These are phyloP conservation scores for Babesia sp. DNA, from an alignment of 169 alveolate species.

Conservation along the genomic window DNA sequence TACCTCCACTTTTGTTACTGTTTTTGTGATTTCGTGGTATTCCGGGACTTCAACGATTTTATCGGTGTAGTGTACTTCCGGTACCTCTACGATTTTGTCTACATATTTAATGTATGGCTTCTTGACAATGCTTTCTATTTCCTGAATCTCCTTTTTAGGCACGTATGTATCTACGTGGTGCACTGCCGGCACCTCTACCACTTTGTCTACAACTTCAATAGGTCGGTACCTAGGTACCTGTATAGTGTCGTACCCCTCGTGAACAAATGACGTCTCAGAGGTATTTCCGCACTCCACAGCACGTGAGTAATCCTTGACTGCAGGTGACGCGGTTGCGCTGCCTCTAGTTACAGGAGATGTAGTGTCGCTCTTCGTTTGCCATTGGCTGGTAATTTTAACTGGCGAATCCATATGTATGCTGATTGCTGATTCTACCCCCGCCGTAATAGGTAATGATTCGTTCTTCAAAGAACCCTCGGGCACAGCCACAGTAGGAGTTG, in stretches of 20 bases:
- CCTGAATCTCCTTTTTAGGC: slow-evolving; percentile 74
- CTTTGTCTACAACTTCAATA: slow-evolving; percentile 75
- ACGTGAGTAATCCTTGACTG: slow-evolving; percentile 65
- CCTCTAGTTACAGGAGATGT: not conserved
- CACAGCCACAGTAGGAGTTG: not conserved
- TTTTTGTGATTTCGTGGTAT: slow-evolving; percentile 73
- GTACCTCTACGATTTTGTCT: slow-evolving; percentile 74
- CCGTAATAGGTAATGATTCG: not conserved
- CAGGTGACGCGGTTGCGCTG: slow-evolving; percentile 21
- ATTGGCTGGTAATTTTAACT: not conserved
- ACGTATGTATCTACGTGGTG: slow-evolving; percentile 76
- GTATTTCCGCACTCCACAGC: slow-evolving; percentile 69
- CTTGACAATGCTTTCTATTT: slow-evolving; percentile 73
- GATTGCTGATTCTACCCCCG: not conserved
- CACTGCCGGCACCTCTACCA: slow-evolving; percentile 77
- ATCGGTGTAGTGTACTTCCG: slow-evolving; percentile 74
- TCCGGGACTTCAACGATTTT: slow-evolving; percentile 79
- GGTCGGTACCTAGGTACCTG: slow-evolving; percentile 75
- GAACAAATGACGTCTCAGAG: slow-evolving; percentile 70
- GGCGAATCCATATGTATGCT: not conserved
- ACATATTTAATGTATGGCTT: slow-evolving; percentile 75
- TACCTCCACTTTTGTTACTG: slow-evolving; percentile 70
- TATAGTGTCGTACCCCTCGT: slow-evolving; percentile 78
- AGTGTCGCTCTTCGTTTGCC: not conserved
- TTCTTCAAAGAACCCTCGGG: not conserved